phyloP scores from a whole-genome alignment of 1,284 basidiomycete species.

The Takashimella koratensis region DNA sequence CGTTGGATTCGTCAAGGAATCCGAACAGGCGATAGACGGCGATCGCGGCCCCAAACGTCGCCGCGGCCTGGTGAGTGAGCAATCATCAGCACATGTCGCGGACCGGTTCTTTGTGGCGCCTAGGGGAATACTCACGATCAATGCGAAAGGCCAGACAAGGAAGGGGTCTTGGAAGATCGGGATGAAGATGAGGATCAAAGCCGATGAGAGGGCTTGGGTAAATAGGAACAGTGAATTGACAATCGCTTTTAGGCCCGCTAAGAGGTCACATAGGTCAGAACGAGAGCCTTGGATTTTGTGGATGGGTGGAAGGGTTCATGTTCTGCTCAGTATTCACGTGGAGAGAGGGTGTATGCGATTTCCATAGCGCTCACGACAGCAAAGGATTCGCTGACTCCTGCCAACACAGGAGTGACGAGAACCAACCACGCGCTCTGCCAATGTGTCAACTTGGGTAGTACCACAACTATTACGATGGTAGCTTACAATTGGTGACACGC shows the following conservation, averaged over 20 bases:
- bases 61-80: slow-evolving; percentile 15
- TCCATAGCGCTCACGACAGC: slow-evolving; percentile 30
- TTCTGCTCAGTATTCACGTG: too few relatives aligned
- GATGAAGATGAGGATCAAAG: slow-evolving; percentile 20
- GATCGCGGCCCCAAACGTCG: slow-evolving; percentile 14
- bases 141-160: slow-evolving; percentile 25
- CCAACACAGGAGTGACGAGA: slow-evolving; percentile 22
- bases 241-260: slow-evolving; percentile 26
- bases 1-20: slow-evolving; percentile 16
- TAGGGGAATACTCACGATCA: slow-evolving; percentile 19
- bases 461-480: too few relatives aligned
- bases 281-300: too few relatives aligned
- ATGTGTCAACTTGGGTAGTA: slow-evolving; percentile 3
- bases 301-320: too few relatives aligned
- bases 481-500: slow-evolving; percentile 16
- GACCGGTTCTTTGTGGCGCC: too few relatives aligned
- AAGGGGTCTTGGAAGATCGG: slow-evolving; percentile 28
- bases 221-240: slow-evolving; percentile 27
- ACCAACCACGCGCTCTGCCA: slow-evolving; percentile 31
- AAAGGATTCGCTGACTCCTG: slow-evolving; percentile 23
- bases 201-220: slow-evolving; percentile 20
- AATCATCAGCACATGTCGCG: too few relatives aligned
- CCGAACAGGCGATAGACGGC: slow-evolving; percentile 19
- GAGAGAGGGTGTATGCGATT: slow-evolving; percentile 28
- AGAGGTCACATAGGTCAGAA: not conserved